A percentile compares a stretch with the other conserved stretches of the same genome.
Evolutionary conservation across 257 asterid species (phyloP).

Genomic region (Solanum neorickii): DNA sequence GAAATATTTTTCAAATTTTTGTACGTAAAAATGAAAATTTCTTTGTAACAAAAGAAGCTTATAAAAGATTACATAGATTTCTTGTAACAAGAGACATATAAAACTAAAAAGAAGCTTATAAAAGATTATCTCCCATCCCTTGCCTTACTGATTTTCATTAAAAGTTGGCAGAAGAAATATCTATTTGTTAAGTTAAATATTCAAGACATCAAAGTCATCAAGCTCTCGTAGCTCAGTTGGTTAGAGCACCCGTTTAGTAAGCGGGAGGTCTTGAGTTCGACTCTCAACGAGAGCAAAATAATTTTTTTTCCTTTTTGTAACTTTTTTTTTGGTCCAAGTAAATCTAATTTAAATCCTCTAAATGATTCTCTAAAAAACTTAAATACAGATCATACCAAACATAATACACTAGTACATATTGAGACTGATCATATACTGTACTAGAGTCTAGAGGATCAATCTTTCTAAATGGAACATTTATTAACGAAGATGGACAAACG

Average conservation of each 20-base stretch:
- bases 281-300: constrained; percentile 57
- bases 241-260: constrained; percentile 97
- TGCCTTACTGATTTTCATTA: not conserved
- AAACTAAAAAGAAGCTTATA: too few species aligned
- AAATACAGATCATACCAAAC: not conserved
- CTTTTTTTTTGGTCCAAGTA: too few species aligned
- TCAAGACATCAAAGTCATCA: not conserved
- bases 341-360: too few species aligned
- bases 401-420: not conserved
- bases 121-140: not conserved
- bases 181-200: too few species aligned
- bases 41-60: not conserved
- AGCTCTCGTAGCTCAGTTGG: constrained; percentile 94
- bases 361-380: not conserved
- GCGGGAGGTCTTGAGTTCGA: constrained; percentile 97
- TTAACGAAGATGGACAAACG: not conserved
- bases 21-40: too few species aligned
- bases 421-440: not conserved
- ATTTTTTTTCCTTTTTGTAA: too few species aligned
- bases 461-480: not conserved
- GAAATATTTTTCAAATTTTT: too few species aligned
- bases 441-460: too few species aligned
- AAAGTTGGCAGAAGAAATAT: not conserved
- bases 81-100: too few species aligned
- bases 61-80: not conserved